phyloP scores from a whole-genome alignment of 179 eudicot species.

The Patellifolia procumbens region DNA sequence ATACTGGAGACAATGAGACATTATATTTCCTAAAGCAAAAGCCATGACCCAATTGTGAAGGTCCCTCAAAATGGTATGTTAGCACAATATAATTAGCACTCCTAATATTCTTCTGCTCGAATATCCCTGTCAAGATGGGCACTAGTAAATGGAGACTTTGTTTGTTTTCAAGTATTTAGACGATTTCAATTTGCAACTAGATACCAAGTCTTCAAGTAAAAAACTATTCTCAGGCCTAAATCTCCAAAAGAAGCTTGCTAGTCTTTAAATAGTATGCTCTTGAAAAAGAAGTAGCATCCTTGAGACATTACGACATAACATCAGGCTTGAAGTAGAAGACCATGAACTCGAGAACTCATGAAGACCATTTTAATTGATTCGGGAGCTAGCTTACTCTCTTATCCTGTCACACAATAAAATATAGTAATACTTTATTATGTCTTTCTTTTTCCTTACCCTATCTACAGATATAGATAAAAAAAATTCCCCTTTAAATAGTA shows the following conservation, averaged over 20 bases:
- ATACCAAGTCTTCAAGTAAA: neutral
- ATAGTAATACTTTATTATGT: neutral
- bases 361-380: neutral
- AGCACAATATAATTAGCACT: neutral
- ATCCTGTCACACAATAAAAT: no score
- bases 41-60: neutral
- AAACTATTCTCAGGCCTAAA: neutral
- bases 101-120: neutral
- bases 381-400: neutral
- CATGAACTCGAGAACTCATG: no score
- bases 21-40: neutral
- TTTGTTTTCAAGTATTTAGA: neutral
- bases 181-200: neutral
- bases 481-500: neutral
- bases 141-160: neutral
- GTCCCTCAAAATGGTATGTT: neutral
- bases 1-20: neutral
- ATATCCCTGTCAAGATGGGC: neutral
- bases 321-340: no score
- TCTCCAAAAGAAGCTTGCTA: neutral
- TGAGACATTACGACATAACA: no score
- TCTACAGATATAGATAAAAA: neutral
- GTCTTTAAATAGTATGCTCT: neutral
- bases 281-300: neutral
- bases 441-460: neutral